These are phyloP conservation scores for Platanthera guangdongensis DNA, from an alignment of 106 monocot species.

Conservation along the genomic window DNA sequence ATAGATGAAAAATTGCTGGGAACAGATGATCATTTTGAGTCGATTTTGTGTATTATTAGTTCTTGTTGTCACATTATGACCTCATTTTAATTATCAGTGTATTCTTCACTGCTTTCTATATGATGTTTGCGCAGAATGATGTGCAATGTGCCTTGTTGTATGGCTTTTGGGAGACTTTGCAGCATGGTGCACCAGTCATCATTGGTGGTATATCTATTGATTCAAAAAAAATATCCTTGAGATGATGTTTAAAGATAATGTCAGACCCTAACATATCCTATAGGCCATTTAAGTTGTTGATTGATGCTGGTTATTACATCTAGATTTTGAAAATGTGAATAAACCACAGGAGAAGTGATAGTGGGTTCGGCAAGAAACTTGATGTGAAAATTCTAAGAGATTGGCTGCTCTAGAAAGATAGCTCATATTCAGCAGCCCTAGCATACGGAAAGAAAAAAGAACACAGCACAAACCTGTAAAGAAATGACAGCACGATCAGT, in stretches of 20 bases:
- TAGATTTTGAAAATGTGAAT: background rate
- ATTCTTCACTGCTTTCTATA: too few species aligned
- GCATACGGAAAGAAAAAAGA: background rate
- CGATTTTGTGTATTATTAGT: too few species aligned
- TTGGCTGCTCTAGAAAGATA: background rate
- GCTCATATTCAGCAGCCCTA: background rate
- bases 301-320: background rate
- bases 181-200: background rate
- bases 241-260: background rate
- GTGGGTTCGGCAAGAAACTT: background rate
- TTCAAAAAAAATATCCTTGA: background rate
- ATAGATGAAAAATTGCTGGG: too few species aligned
- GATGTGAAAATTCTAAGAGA: conserved; percentile 1
- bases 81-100: too few species aligned
- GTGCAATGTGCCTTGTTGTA: too few species aligned
- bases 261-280: background rate
- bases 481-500: conserved; percentile 77
- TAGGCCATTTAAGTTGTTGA: background rate
- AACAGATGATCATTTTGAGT: too few species aligned
- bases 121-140: too few species aligned
- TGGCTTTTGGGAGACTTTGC: too few species aligned
- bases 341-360: background rate
- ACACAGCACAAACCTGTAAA: conserved; percentile 50
- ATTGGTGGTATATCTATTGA: background rate
- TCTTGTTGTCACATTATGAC: too few species aligned